Conservation (phyloP, 2,329 filamentous ascomycete species). For the Exserohilum turcica region DNA sequence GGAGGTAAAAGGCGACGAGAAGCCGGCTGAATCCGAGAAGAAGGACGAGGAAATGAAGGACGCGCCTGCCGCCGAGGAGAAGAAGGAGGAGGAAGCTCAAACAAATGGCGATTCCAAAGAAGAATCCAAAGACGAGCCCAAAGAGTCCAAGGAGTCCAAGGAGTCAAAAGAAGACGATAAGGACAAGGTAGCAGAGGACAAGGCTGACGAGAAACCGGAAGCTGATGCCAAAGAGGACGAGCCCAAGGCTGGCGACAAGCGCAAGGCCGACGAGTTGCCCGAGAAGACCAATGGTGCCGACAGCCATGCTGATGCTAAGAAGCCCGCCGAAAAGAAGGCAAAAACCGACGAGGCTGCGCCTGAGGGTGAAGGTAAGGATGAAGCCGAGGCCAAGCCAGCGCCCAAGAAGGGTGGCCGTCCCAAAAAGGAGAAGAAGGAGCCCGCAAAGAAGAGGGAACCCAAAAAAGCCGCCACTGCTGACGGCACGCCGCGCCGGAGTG, state of each 20-base stretch:
- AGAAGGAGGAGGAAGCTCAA: constrained; percentile 31
- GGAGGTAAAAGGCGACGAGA: constrained; percentile 37
- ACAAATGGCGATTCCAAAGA: constrained; percentile 31
- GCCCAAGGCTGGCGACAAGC: constrained; percentile 43
- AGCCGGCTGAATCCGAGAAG: constrained; percentile 38
- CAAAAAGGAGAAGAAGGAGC: constrained; percentile 50
- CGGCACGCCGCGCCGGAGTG: constrained; percentile 55
- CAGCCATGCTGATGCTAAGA: constrained; percentile 1
- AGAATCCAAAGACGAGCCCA: constrained; percentile 19
- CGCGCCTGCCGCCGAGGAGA: constrained; percentile 22
- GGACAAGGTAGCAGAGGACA: constrained; percentile 25
- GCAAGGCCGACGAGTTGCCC: constrained; percentile 37
- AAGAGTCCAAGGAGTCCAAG: constrained; percentile 29
- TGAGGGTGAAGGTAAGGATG: constrained; percentile 34
- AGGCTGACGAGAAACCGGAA: constrained; percentile 2
- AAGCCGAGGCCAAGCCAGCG: constrained; percentile 36
- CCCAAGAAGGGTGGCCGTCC: constrained; percentile 48
- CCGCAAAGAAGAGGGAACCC: constrained; percentile 51
- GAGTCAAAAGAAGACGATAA: constrained; percentile 25
- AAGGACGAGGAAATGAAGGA: constrained; percentile 38
- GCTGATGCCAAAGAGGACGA: constrained; percentile 7
- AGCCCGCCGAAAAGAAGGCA: constrained; percentile 31
- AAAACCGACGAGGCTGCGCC: constrained; percentile 33
- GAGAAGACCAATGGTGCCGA: constrained; percentile 29
- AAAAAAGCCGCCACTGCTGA: constrained; percentile 57